Base-by-base conservation (phyloP, 2,329 filamentous ascomycete genomes). In the Elsinoe necatrix region DNA sequence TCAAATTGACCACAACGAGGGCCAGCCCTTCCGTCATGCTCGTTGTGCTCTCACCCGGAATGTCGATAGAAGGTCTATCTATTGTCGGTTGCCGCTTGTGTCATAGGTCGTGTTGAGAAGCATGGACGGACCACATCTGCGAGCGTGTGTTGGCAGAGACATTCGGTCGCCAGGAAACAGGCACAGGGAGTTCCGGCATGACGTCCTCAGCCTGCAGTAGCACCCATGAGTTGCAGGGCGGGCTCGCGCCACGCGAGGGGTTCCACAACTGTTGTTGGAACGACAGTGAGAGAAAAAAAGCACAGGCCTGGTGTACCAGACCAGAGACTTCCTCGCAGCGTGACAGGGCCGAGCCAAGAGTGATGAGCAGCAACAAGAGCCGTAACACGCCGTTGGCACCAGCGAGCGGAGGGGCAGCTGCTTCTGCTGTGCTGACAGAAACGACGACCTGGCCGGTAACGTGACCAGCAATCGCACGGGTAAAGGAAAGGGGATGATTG, bases 231-330 rank as follows among this genome's bases (percentile, higher is more conserved):
- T 47, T 56, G 39, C 54, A 56, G 14, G 48, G 21, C 48, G 16
- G 48, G 21, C 48, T 52, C 48, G 48, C 37, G 48, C 48, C 48
- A 52, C 48, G 48, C 48, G 48, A 52, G 48, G 41, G 48, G 48
- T 52, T 52, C 48, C 48, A 52, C 48, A 52, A 29, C 48, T 52
- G 48, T 52, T 52, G 48, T 52, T 52, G 48, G 48, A 52, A 52
- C 48, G 48, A 52, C 48, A 27, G 48, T 35, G 34, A 37, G 14
- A 34, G 21, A 52, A 31, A 31, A n/a, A 35, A 35, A 50, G 45
- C 45, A 50, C 45, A 35, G 45, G 45, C 45, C 45, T 14, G 27
- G 45, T 14, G 45, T 31, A 31, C 25, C 45, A 34, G 45, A 50
- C 25, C 45, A 43, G 41, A 43, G 45, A 35, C 31, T 50, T 35